Evolutionary conservation across 2,329 filamentous ascomycete species (phyloP).

Genomic region (Eutypa lata): DNA sequence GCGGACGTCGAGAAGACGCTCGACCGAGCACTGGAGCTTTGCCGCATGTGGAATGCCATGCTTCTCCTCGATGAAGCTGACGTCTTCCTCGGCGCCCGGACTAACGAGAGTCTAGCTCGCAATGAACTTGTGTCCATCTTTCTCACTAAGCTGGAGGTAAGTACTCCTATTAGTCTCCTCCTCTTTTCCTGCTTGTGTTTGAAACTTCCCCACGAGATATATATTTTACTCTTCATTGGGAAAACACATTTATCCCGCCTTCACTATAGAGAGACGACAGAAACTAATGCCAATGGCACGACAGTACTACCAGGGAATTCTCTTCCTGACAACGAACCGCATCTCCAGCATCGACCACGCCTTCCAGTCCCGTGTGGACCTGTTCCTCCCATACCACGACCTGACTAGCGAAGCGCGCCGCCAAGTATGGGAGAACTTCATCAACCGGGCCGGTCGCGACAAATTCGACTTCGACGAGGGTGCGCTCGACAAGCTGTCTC

Average conservation of each 20-base stretch:
- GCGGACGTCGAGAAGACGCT: conserved; percentile 31
- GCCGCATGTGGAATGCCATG: conserved; percentile 39
- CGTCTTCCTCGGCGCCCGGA: conserved; percentile 37
- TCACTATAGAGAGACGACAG: no score
- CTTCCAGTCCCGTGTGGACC: conserved; percentile 34
- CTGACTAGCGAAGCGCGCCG: conserved; percentile 24
- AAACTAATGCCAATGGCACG: conserved; percentile 28
- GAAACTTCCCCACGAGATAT: no score
- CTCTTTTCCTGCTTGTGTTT: neutral
- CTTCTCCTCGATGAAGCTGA: conserved; percentile 42
- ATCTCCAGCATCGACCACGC: conserved; percentile 33
- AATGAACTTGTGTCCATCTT: conserved; percentile 36
- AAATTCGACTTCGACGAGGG: conserved; percentile 28
- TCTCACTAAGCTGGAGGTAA: conserved; percentile 13
- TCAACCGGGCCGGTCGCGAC: conserved; percentile 25
- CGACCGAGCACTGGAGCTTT: conserved; percentile 32
- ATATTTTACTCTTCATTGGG: no score
- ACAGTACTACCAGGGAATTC: conserved; percentile 35
- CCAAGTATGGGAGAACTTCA: conserved; percentile 35
- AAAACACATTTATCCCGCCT: no score
- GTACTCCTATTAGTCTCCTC: neutral
- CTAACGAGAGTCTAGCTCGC: conserved; percentile 29
- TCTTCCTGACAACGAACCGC: conserved; percentile 38
- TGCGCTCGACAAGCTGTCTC: conserved; percentile 33
- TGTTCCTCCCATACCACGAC: conserved; percentile 30